Percentiles rank a stretch among this genome's conserved stretches.
phyloP scores from a whole-genome alignment of 495 filamentous ascomycete species.

The Aspergillus steynii region DNA sequence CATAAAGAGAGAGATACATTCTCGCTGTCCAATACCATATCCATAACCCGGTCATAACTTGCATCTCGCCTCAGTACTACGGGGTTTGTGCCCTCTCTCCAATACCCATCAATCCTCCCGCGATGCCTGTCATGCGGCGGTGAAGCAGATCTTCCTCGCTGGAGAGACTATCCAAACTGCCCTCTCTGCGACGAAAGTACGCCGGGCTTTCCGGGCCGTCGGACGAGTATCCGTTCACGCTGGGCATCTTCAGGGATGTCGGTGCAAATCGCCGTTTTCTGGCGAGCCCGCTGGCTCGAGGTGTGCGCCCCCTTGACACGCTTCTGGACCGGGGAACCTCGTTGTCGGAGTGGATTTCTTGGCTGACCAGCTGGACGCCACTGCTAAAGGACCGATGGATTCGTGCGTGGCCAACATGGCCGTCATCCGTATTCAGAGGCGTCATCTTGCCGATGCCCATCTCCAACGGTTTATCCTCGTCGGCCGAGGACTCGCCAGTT shows the following conservation, averaged over 20 bases:
- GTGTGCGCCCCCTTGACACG: slow-evolving; percentile 10
- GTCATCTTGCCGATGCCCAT: slow-evolving; percentile 60
- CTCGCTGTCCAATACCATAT: neutral
- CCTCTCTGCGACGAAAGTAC: slow-evolving; percentile 32
- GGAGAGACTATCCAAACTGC: slow-evolving; percentile 69
- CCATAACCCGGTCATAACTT: neutral
- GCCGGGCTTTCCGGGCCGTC: slow-evolving; percentile 24
- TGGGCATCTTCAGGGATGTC: slow-evolving; percentile 26
- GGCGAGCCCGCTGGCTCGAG: slow-evolving; percentile 9
- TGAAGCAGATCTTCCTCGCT: slow-evolving; percentile 84
- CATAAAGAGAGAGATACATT: neutral
- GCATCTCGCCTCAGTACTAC: neutral
- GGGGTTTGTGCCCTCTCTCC: slow-evolving; percentile 48
- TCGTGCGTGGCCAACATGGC: neutral
- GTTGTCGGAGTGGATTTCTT: slow-evolving; percentile 23
- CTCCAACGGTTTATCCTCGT: slow-evolving; percentile 78
- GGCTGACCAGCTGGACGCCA: neutral
- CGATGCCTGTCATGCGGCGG: slow-evolving; percentile 81
- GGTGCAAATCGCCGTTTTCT: slow-evolving; percentile 17
- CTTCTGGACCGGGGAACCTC: slow-evolving; percentile 1
- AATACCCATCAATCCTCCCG: slow-evolving; percentile 73
- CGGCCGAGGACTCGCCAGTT: slow-evolving; percentile 67
- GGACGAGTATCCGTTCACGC: slow-evolving; percentile 25
- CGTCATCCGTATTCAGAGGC: slow-evolving; percentile 22
- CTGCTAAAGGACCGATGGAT: neutral